Evolutionary conservation across 2,329 filamentous ascomycete genomes (phyloP), one percentile per base, ranked within the genome.

Genomic region (Colletotrichum sp.): DNA sequence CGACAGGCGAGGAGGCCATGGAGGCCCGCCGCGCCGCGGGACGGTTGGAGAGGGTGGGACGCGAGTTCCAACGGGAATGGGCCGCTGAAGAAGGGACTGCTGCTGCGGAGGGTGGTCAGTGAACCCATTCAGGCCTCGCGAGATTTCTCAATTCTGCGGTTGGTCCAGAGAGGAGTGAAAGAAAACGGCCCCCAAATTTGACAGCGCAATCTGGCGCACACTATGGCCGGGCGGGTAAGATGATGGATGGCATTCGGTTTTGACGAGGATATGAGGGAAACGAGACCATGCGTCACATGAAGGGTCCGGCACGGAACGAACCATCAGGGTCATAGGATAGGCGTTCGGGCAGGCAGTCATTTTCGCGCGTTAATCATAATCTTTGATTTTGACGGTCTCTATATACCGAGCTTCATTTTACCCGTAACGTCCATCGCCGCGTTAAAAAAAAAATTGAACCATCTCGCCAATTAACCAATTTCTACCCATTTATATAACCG

Each of bases 21-120:
- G 89, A 91, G 73, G 91, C 90, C 3, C 85, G 89, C 12, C 86
- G 88, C 61, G 89, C 90, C 1, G 88, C 89, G 1, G 86, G 86
- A 0, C 85, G 87, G 71, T 80, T 93, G 13, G 91, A 93, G 82
- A 86, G 86, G 68, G 84, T 92, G 5, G 91, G 89, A 2, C 83
- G 87, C 74, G 87, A 88, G 62, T 88, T 93, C 64, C 91, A 93
- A 80, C 83, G 84, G 30, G 87, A 89, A 75, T 92, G 90, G 89
- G 80, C 82, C 2, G 84, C 83, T 27, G 84, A 86, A 70, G 78
- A 81, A 67, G 30, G 65, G 18, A 55, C 65, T 22, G 76, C 66
- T 39, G 71, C 66, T 56, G 69, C 30, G 10, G 66, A 62, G 30
- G 64, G 32, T n/a, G 62, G 67, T 16, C 62, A 71, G 25, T 64